phyloP scores from a whole-genome alignment of 345 rosid genomes.

The Ricinus communis region DNA sequence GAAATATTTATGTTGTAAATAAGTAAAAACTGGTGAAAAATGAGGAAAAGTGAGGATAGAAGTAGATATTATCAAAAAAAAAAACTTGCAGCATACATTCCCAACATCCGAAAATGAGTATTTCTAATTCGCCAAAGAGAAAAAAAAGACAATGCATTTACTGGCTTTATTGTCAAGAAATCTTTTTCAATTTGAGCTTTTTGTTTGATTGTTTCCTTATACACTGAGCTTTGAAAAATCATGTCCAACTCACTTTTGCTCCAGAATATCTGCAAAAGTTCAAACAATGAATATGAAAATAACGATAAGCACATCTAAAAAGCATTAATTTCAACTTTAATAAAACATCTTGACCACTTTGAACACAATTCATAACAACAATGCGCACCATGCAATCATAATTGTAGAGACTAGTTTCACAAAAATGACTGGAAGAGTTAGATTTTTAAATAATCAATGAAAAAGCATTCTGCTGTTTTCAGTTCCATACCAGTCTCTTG shows the following conservation, averaged over 20 bases:
- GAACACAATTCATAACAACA: background rate
- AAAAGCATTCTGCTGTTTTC: background rate
- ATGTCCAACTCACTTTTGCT: slow-evolving; percentile 58
- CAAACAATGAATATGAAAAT: background rate
- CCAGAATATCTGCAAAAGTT: slow-evolving; percentile 69
- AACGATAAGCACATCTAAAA: background rate
- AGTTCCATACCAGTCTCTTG: background rate
- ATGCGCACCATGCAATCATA: background rate
- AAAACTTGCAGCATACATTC: background rate
- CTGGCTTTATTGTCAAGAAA: slow-evolving; percentile 46
- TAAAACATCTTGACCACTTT: background rate
- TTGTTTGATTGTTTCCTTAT: slow-evolving; percentile 59
- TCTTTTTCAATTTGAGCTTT: slow-evolving; percentile 56
- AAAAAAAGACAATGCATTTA: slow-evolving; percentile 38
- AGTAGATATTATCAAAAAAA: background rate
- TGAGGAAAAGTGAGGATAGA: background rate
- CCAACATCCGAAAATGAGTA: background rate
- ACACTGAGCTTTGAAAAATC: slow-evolving; percentile 63
- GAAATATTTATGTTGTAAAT: background rate
- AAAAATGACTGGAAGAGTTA: background rate
- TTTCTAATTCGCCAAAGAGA: background rate
- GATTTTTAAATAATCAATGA: background rate
- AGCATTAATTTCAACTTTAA: background rate
- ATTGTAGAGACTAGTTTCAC: background rate
- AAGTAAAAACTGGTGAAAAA: background rate